Evolutionary conservation across 2,329 filamentous ascomycete species (phyloP).

Genomic region (Dothideomycetes sp.): DNA sequence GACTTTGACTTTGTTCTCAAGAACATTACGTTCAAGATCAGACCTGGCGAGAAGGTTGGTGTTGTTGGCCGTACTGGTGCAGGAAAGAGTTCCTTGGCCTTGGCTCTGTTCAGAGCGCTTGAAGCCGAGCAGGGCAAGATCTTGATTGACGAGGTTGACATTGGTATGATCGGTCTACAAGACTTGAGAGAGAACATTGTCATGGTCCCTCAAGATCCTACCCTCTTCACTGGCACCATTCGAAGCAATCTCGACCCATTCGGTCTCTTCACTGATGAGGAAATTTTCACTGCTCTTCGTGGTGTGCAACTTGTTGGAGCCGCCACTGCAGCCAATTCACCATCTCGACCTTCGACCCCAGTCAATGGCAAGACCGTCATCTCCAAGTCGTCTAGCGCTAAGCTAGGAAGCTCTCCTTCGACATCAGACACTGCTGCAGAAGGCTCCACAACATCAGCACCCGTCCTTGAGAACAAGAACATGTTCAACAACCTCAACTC

Average conservation of each 20-base stretch:
- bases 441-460: no score
- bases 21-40: conserved; percentile 75
- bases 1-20: conserved; percentile 82
- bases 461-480: conserved; percentile 72
- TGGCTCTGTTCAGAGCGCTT: conserved; percentile 85
- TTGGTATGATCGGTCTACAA: conserved; percentile 79
- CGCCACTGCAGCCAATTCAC: conserved; percentile 32
- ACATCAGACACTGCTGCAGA: no score
- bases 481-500: conserved; percentile 81
- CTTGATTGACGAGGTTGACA: conserved; percentile 81
- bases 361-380: conserved; percentile 11
- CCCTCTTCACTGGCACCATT: conserved; percentile 85
- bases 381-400: conserved; percentile 9
- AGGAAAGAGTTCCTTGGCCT: conserved; percentile 87
- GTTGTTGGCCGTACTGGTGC: conserved; percentile 93
- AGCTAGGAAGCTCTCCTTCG: no score
- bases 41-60: conserved; percentile 81
- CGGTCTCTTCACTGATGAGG: conserved; percentile 72
- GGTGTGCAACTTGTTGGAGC: conserved; percentile 76
- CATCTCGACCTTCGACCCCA: conserved; percentile 23
- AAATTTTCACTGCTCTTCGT: conserved; percentile 77
- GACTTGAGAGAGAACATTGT: conserved; percentile 90
- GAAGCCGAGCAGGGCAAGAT: conserved; percentile 88
- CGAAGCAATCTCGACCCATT: conserved; percentile 92
- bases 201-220: conserved; percentile 95